Percentiles rank a stretch among this genome's conserved stretches.
Evolutionary conservation across 805 yeast species (phyloP).

Genomic region (Scheffersomyces stipitis): DNA sequence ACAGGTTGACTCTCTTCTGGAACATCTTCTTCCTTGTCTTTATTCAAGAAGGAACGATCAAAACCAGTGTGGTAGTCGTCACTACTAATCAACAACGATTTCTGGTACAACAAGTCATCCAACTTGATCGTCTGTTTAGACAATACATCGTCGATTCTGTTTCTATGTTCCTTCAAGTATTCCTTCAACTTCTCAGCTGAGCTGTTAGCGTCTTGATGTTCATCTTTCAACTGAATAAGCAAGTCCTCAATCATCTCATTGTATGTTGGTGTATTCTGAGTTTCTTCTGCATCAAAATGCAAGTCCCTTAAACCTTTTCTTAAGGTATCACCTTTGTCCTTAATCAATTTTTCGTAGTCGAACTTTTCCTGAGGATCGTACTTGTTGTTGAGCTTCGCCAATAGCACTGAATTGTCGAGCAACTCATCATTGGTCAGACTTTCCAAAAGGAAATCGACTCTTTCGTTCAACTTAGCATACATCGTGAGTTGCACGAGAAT

Average conservation of each 20-base stretch:
- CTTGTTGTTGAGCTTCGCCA: constrained; percentile 43
- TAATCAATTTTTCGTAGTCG: constrained; percentile 36
- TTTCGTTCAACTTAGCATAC: constrained; percentile 69
- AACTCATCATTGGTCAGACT: constrained; percentile 43
- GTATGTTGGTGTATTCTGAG: constrained; percentile 58
- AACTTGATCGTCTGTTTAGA: constrained; percentile 65
- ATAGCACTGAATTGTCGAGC: constrained; percentile 25
- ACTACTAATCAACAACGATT: constrained; percentile 72
- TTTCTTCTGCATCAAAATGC: constrained; percentile 33
- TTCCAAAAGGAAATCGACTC: constrained; percentile 65
- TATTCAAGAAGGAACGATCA: constrained; percentile 79
- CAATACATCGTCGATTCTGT: constrained; percentile 67
- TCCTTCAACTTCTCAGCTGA: constrained; percentile 35
- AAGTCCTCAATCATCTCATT: constrained; percentile 93
- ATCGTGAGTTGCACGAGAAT: constrained; percentile 76
- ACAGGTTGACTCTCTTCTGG: constrained; percentile 15
- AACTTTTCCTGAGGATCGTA: constrained; percentile 65
- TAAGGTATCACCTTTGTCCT: constrained; percentile 42
- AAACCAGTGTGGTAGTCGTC: constrained; percentile 93
- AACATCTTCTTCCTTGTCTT: constrained; percentile 33
- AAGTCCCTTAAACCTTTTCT: constrained; percentile 45
- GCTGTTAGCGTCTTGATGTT: constrained; percentile 49
- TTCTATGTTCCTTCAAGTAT: constrained; percentile 58
- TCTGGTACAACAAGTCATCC: constrained; percentile 66
- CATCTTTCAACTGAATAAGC: constrained; percentile 70